Base-by-base conservation (phyloP, 768 basidiomycete genomes). In the Pleurotus citrinopileatus region DNA sequence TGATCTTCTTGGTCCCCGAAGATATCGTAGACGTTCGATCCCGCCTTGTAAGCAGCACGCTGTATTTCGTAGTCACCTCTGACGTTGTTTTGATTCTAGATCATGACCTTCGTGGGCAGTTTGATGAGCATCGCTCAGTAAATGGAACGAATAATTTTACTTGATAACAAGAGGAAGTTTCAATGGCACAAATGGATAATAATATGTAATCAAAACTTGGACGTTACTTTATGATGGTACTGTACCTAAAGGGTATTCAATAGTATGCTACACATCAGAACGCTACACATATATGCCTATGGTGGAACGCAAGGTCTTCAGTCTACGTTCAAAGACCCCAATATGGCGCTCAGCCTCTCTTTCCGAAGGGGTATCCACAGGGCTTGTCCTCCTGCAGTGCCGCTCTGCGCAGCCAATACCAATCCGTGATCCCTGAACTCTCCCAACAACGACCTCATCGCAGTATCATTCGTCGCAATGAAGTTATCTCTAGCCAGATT, bases 1-100 rank as follows among this genome's bases (percentile, higher is more conserved):
- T 97, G 61, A 98, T 98, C 63, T 98, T 98, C 80, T 73, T 98
- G 55, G 96, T 98, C 0, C 94, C 96, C 0, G 96, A 98, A 65
- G 94, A 94, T 70, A 94, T 98, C 61, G 94, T 98, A 29, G 95
- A 98, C 67, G 81, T 98, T 56, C 86, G 96, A 38, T 84, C 94
- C 27, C 84, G 92, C 55, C 77, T 97, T 67, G 94, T 96, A 66
- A 36, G 89, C 77, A 17, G 29, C 25, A 54, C 17, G 5, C 12
- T 19, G 5, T 12, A 2, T 7, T 7, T 40, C 38, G 7, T n/a
- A n/a, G n/a, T 29, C 34, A 13, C 20, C 15, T 36, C 10, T 17
- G 15, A 22, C 10, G 26, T 23, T 23, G 50, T 23, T n/a, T 52
- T 19, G 36, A n/a, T 23, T 44, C 38, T 61, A 94, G 92, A 93